Percentiles rank a stretch among this genome's conserved stretches.
Evolutionary conservation across 2,329 filamentous ascomycete species (phyloP).

Genomic region (Chaetomium sp.): DNA sequence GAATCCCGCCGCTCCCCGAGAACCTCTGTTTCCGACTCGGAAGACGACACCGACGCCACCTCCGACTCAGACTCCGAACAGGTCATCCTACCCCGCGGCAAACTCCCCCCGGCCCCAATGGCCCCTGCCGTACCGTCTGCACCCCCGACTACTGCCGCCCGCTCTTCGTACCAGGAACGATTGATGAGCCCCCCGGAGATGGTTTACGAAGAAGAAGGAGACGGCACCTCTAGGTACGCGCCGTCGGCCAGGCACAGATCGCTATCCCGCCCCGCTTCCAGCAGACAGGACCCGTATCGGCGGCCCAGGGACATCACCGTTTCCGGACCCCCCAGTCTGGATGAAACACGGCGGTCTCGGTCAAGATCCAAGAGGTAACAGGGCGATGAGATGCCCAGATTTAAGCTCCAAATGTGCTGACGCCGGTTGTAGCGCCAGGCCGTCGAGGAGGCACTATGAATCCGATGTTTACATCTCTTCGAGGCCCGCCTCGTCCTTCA

Average conservation of each 20-base stretch:
- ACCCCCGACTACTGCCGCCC: conserved; percentile 13
- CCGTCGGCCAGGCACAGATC: conserved; percentile 33
- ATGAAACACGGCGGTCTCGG: conserved; percentile 37
- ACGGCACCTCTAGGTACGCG: conserved; percentile 31
- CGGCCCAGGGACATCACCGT: conserved; percentile 29
- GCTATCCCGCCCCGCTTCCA: conserved; percentile 26
- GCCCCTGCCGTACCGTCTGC: conserved; percentile 37
- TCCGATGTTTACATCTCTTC: conserved; percentile 41
- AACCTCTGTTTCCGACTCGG: conserved; percentile 44
- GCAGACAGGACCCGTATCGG: conserved; percentile 29
- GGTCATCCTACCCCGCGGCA: conserved; percentile 32
- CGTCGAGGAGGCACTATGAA: conserved; percentile 35
- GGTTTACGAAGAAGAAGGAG: conserved; percentile 33
- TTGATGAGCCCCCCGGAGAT: conserved; percentile 31
- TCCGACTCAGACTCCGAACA: conserved; percentile 41
- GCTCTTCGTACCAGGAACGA: conserved; percentile 29
- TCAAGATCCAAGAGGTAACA: conserved; percentile 35
- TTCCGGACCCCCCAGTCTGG: conserved; percentile 35
- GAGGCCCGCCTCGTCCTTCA: conserved; percentile 39
- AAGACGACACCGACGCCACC: conserved; percentile 44
- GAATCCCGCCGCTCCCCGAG: conserved; percentile 35
- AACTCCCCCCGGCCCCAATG: conserved; percentile 29
- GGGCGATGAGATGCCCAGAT: neutral
- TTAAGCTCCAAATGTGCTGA: conserved; percentile 22
- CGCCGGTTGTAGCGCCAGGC: conserved; percentile 28